Percentiles rank a stretch among this genome's conserved stretches.
phyloP scores from a whole-genome alignment of 2,329 filamentous ascomycete genomes.

The Claviceps maximensis region DNA sequence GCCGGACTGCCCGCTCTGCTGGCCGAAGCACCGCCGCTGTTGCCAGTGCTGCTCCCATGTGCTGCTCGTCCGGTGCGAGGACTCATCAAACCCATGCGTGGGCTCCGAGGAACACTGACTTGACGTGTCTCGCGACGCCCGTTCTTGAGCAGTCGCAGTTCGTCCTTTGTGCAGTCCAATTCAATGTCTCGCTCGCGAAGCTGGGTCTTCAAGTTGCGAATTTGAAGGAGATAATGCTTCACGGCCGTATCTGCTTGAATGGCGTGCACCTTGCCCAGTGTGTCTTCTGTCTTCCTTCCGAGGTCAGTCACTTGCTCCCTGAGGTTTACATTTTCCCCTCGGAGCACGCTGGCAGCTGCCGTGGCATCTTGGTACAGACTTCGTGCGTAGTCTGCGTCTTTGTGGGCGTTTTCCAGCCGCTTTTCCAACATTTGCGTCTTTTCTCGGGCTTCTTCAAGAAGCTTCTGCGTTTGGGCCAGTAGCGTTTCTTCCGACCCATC shows the following conservation, averaged over 20 bases:
- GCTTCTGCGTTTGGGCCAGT: slow-evolving; percentile 16
- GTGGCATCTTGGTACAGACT: slow-evolving; percentile 47
- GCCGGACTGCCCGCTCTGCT: slow-evolving; percentile 40
- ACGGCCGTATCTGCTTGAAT: slow-evolving; percentile 27
- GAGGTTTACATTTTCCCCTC: slow-evolving; percentile 33
- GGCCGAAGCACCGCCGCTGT: slow-evolving; percentile 20
- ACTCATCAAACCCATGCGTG: slow-evolving; percentile 40
- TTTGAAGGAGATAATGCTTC: slow-evolving; percentile 23
- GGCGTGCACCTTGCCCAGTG: slow-evolving; percentile 32
- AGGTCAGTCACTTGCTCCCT: slow-evolving; percentile 28
- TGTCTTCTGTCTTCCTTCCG: slow-evolving; percentile 28
- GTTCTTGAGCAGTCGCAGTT: slow-evolving; percentile 33
- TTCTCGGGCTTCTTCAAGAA: slow-evolving; percentile 23
- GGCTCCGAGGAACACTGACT: slow-evolving; percentile 43
- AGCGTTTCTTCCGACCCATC: slow-evolving; percentile 14
- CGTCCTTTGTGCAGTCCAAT: slow-evolving; percentile 33
- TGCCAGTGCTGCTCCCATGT: slow-evolving; percentile 1
- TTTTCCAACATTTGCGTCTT: slow-evolving; percentile 28
- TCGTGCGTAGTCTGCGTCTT: slow-evolving; percentile 43
- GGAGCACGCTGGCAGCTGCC: slow-evolving; percentile 30
- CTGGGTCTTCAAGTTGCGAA: slow-evolving; percentile 27
- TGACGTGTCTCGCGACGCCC: slow-evolving; percentile 42
- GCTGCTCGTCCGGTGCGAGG: slow-evolving; percentile 24
- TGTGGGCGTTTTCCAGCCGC: slow-evolving; percentile 26
- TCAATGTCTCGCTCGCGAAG: slow-evolving; percentile 39